Conservation (phyloP, 2,329 filamentous ascomycete species). For the Cladophialophora bantiana region DNA sequence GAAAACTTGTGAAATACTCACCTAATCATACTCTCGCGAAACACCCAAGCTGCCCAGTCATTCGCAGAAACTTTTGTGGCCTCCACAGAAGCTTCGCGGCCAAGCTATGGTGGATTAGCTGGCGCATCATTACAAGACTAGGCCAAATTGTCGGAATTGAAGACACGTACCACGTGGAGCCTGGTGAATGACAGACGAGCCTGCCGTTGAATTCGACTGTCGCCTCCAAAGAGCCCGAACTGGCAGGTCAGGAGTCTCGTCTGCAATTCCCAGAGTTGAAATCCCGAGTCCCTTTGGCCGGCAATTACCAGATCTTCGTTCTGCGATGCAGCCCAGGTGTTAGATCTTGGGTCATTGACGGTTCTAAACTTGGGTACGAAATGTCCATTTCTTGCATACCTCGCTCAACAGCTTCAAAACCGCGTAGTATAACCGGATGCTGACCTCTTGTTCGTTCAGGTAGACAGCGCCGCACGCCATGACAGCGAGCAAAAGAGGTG, state of each 20-base stretch:
- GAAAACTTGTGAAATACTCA: background rate
- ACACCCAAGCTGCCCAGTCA: conserved; percentile 8
- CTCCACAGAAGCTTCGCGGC: conserved; percentile 1
- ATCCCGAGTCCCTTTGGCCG: conserved; percentile 14
- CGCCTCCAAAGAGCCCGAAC: conserved; percentile 12
- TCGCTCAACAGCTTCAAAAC: conserved; percentile 12
- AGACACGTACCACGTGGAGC: conserved; percentile 4
- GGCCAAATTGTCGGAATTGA: background rate
- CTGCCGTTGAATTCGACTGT: conserved; percentile 5
- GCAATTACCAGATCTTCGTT: conserved; percentile 5
- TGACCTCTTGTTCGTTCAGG: conserved; percentile 6
- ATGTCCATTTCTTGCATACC: background rate
- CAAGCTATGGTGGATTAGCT: conserved; percentile 2
- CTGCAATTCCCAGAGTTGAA: conserved; percentile 19
- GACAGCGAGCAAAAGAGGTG: conserved; percentile 6
- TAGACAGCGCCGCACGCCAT: conserved; percentile 11
- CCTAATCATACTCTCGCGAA: conserved; percentile 6
- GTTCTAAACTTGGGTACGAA: background rate
- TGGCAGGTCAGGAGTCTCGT: conserved; percentile 18
- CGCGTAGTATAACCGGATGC: background rate
- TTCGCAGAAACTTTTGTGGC: background rate
- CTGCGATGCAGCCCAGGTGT: conserved; percentile 2
- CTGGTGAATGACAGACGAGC: conserved; percentile 1
- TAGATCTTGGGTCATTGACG: background rate
- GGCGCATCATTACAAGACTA: background rate